Evolutionary conservation across 208 protist genomes (phyloP).

Genomic region (Trypanosoma cruzi): DNA sequence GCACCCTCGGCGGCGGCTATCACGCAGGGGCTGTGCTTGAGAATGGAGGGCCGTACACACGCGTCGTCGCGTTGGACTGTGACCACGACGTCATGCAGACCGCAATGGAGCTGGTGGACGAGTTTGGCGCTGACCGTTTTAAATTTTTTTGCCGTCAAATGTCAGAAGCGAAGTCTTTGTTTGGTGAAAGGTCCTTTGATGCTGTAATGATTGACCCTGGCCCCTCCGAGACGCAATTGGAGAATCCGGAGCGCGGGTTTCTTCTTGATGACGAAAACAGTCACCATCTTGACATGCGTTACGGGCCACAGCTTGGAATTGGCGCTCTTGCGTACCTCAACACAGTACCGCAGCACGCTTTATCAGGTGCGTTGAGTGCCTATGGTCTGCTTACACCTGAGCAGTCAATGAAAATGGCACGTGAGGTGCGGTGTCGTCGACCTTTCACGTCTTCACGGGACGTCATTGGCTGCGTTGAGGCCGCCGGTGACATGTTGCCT

Average conservation of each 20-base stretch:
- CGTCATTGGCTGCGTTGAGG: constrained; percentile 58
- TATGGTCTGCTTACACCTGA: constrained; percentile 71
- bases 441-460: constrained; percentile 54
- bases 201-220: constrained; percentile 89
- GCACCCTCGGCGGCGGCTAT: constrained; percentile 83
- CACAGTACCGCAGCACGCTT: constrained; percentile 66
- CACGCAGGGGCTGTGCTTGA: constrained; percentile 82
- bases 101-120: constrained; percentile 49
- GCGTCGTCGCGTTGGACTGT: constrained; percentile 86
- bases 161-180: constrained; percentile 82
- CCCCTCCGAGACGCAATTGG: constrained; percentile 75
- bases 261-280: constrained; percentile 63
- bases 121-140: constrained; percentile 77
- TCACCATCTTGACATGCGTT: constrained; percentile 86
- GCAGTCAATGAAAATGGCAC: constrained; percentile 85
- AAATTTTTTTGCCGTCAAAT: constrained; percentile 73
- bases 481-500: constrained; percentile 59
- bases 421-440: constrained; percentile 56
- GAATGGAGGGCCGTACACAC: constrained; percentile 82
- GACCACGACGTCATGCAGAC: constrained; percentile 46
- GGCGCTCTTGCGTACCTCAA: constrained; percentile 82
- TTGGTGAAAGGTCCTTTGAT: constrained; percentile 85
- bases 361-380: constrained; percentile 45
- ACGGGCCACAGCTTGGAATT: constrained; percentile 45
- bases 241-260: constrained; percentile 80